Conservation (phyloP, 192 early-diverging fungal genomes). For the Powellomyces hirtus region DNA sequence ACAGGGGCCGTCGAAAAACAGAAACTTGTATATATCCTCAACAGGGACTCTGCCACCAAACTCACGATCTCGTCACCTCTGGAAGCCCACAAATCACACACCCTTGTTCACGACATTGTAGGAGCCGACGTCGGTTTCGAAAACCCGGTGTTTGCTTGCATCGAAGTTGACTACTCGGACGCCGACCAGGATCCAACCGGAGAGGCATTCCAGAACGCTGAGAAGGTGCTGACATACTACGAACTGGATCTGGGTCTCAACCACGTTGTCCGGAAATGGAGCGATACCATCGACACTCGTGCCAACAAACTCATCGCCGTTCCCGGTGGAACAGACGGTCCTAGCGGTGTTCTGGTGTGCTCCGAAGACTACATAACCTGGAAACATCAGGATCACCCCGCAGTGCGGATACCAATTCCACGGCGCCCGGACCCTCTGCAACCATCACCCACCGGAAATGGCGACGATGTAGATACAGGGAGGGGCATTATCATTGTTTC, state of each 20-base stretch:
- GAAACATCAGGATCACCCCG: slow-evolving; percentile 66
- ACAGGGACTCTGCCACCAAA: slow-evolving; percentile 79
- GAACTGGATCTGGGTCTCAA: slow-evolving; percentile 98
- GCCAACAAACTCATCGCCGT: slow-evolving; percentile 82
- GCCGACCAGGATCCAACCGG: slow-evolving; percentile 74
- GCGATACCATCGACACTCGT: slow-evolving; percentile 67
- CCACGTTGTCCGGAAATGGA: slow-evolving; percentile 98
- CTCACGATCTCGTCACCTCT: slow-evolving; percentile 93
- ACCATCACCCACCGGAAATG: slow-evolving; percentile 28
- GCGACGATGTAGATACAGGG: slow-evolving; percentile 40
- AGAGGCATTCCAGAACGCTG: slow-evolving; percentile 65
- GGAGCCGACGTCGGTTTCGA: slow-evolving; percentile 98
- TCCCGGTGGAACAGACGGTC: slow-evolving; percentile 90
- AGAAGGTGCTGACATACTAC: slow-evolving; percentile 79
- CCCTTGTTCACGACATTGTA: slow-evolving; percentile 73
- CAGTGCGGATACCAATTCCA: slow-evolving; percentile 76
- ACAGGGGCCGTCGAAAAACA: slow-evolving; percentile 86
- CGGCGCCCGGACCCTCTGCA: slow-evolving; percentile 69
- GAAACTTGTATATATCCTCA: slow-evolving; percentile 96
- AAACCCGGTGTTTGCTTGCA: slow-evolving; percentile 94
- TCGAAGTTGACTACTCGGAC: slow-evolving; percentile 85
- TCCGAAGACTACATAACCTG: slow-evolving; percentile 87
- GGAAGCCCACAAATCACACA: slow-evolving; percentile 84
- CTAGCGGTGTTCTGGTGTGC: slow-evolving; percentile 96
- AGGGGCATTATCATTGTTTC: slow-evolving; percentile 78